Base-by-base conservation (phyloP, 31 red algal genomes). In the Odonthalia washingtoniensis region DNA sequence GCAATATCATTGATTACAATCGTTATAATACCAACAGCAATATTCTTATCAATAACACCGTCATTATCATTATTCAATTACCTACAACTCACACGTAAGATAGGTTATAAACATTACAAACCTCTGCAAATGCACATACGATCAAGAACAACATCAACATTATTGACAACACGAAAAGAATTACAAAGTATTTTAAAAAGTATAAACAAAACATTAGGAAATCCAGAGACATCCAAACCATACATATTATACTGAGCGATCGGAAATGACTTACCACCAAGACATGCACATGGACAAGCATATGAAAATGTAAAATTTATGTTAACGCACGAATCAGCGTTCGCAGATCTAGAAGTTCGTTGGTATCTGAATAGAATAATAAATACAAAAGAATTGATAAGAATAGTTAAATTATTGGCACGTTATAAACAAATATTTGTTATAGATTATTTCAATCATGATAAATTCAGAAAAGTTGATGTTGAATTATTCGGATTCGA, bases 321-420 rank as follows among this genome's bases (percentile, higher is more conserved):
- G 12, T 27, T 77, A 9, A 37, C 39, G 9, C 39, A 77, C 43
- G 74, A 77, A 44, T 17, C 5, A 46, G 5, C 28, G 31, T 45
- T 77, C 5, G 12, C 34, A 26, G 74, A 46, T 26, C 28, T 77
- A 4, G 74, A 77, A 16, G 38, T 40, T 36, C 34, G 74, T 16
- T 77, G 74, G 74, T 39, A 42, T n/a, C 21, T 77, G 6, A 77
- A 77, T 44, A 5, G 74, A 6, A 77, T 77, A 6, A 12, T 77
- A 5, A 37, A 77, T 77, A 14, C 28, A 14, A 28, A 77, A 14
- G 39, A 36, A 27, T 12, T 17, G 38, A n/a, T 36, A 12, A 39
- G 39, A 6, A 77, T 77, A 9, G 24, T 77, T 26, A 77, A 77
- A 9, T 37, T 77, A 26, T 27, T 77, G 5, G 43, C 14, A 9